Percentiles rank a stretch among this genome's conserved stretches.
Evolutionary conservation across 148 eudicot species (phyloP).

Genomic region (Fagopyrum tataricum): DNA sequence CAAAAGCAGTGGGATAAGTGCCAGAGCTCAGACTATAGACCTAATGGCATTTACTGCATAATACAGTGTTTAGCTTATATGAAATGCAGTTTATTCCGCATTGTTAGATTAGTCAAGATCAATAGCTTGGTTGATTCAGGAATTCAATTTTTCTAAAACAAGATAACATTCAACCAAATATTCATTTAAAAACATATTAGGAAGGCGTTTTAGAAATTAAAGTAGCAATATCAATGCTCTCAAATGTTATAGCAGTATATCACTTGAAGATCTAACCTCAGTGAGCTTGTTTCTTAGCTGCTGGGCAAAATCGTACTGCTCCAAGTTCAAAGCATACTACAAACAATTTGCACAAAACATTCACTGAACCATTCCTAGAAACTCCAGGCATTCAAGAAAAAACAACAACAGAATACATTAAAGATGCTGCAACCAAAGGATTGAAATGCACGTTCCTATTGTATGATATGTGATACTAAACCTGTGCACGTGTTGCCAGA

Average conservation of each 20-base stretch:
- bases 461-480: conserved; percentile 19
- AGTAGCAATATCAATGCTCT: neutral
- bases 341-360: conserved; percentile 10
- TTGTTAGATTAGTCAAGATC: neutral
- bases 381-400: neutral
- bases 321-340: conserved; percentile 94
- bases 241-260: neutral
- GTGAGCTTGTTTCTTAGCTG: conserved; percentile 82
- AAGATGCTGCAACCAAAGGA: neutral
- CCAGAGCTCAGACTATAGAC: neutral
- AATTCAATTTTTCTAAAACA: neutral
- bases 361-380: neutral
- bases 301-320: conserved; percentile 86
- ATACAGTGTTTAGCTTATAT: neutral
- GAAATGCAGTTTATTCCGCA: neutral
- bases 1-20: neutral
- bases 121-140: neutral
- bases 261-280: conserved; percentile 51
- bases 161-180: neutral
- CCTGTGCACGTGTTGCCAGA: conserved; percentile 87
- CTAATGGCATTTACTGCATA: neutral
- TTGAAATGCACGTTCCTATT: neutral
- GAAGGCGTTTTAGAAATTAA: too few species aligned
- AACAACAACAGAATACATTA: neutral
- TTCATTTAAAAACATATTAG: too few species aligned